Base-by-base conservation (phyloP, 805 yeast species). In the Wickerhamomyces rabaulensis region DNA sequence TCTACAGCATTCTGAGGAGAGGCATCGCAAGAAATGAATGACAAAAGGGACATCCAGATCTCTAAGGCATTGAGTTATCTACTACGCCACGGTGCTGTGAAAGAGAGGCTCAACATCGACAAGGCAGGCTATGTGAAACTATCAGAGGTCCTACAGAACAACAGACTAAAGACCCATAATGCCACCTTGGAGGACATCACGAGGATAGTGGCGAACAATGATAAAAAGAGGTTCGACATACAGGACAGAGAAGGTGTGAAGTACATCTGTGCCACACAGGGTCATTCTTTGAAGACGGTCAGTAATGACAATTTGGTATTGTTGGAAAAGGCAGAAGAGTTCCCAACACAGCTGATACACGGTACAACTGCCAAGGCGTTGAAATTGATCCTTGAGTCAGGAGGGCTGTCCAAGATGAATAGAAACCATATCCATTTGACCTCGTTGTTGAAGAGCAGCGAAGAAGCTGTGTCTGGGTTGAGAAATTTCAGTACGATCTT, bases 391-490 rank as follows among this genome's bases (percentile, higher is more conserved):
- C 46, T 74, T n/a, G 44, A 65, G 22, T 54, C 72, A 4, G 80
- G 80, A 0, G 90, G 88, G 0, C 66, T 94, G 21, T 73, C 74
- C 15, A 71, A 66, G 49, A 87, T 90, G 96, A 66, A 63, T 27
- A 69, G 99, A 56, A 84, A 84, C 53, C 98, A 94, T 62, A 79
- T 94, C 16, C 99, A 94, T 66, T 73, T 92, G 61, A 87, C 98
- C 0, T 67, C 78, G 1, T 83, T 82, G 12, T 54, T 78, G 9
- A 74, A 79, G 1, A 67, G 70, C 3, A 45, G 53, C 1, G 67
- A 65, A 25, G 69, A 70, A 15, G 82, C 82, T 13, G 71, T 84
- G 13, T 80, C 91, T 50, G 98, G 98, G 0, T 78, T 89, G 70
- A 70, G 97, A 43, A 54, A 63, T n/a, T 68, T 70, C 37, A 60